A percentile compares a stretch with the other conserved stretches of the same genome.
These are phyloP conservation scores for Ustilago esculenta DNA, from an alignment of 1,284 basidiomycete species.

Conservation along the genomic window DNA sequence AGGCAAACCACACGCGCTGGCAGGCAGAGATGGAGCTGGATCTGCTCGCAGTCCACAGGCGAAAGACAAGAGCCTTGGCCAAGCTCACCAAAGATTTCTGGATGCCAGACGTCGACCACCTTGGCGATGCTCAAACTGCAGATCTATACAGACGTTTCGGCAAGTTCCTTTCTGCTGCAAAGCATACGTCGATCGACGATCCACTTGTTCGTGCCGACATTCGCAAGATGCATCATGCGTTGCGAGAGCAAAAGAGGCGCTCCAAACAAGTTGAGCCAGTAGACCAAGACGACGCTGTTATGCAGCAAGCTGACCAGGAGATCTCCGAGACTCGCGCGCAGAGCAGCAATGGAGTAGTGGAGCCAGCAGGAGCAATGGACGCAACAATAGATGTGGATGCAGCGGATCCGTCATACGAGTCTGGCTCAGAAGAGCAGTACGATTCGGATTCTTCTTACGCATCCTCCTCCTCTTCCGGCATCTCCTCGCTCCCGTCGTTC, in stretches of 20 bases:
- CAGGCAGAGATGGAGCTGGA: conserved; percentile 43
- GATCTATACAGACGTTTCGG: conserved; percentile 24
- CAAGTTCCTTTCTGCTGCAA: conserved; percentile 18
- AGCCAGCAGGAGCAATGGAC: too few relatives aligned
- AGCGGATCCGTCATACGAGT: conserved; percentile 8
- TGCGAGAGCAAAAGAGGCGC: conserved; percentile 10
- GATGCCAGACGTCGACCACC: conserved; percentile 2
- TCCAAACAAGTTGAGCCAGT: background rate
- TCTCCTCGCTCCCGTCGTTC: conserved; percentile 46
- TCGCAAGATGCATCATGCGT: conserved; percentile 24
- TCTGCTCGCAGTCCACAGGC: conserved; percentile 24
- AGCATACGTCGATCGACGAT: conserved; percentile 16
- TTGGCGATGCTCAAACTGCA: conserved; percentile 1
- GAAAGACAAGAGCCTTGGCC: conserved; percentile 22
- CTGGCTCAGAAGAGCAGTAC: conserved; percentile 16
- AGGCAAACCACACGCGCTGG: conserved; percentile 24
- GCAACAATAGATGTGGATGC: background rate
- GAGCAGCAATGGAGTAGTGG: too few relatives aligned
- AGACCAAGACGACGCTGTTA: too few relatives aligned
- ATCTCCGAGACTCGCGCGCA: too few relatives aligned
- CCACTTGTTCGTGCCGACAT: conserved; percentile 31
- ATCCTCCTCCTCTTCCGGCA: conserved; percentile 14
- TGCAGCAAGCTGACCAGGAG: too few relatives aligned
- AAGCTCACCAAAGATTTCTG: conserved; percentile 22
- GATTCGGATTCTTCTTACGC: conserved; percentile 29